These are phyloP conservation scores for Tetradesmus obliquus DNA, from an alignment of 139 green algal species.

Conservation along the genomic window DNA sequence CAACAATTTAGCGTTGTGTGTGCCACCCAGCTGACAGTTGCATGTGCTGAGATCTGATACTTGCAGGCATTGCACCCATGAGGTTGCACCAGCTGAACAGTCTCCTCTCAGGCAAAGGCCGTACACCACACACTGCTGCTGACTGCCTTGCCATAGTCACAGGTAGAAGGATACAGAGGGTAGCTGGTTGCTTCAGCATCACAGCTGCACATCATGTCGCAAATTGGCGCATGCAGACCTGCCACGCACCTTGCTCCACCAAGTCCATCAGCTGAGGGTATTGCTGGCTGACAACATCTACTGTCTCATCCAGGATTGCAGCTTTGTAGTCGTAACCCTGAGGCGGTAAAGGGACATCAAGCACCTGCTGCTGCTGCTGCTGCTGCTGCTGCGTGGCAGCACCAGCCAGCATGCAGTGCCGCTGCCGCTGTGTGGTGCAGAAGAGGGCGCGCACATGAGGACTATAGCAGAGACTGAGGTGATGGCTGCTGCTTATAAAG, in stretches of 20 bases:
- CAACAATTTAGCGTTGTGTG: no score
- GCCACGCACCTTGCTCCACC: constrained; percentile 51
- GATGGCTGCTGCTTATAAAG: background rate
- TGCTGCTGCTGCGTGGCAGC: constrained; percentile 6
- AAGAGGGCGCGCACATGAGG: background rate
- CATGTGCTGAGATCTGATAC: no score
- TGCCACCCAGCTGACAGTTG: no score
- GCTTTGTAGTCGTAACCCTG: constrained; percentile 51
- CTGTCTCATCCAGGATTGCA: background rate
- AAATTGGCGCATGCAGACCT: no score
- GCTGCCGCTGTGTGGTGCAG: constrained; percentile 7
- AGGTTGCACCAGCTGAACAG: no score
- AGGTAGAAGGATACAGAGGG: no score
- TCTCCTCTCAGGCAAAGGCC: no score
- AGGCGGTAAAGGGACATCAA: constrained; percentile 42
- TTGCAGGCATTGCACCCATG: no score
- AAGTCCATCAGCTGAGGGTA: constrained; percentile 59
- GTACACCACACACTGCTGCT: no score
- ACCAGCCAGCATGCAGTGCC: background rate
- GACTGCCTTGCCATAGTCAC: no score
- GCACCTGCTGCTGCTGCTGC: background rate
- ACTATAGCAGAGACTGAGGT: background rate
- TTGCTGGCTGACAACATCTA: background rate
- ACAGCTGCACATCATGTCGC: no score
- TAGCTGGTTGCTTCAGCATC: no score